Conservation (phyloP, 148 eudicot genomes). For the Limonium bicolor region DNA sequence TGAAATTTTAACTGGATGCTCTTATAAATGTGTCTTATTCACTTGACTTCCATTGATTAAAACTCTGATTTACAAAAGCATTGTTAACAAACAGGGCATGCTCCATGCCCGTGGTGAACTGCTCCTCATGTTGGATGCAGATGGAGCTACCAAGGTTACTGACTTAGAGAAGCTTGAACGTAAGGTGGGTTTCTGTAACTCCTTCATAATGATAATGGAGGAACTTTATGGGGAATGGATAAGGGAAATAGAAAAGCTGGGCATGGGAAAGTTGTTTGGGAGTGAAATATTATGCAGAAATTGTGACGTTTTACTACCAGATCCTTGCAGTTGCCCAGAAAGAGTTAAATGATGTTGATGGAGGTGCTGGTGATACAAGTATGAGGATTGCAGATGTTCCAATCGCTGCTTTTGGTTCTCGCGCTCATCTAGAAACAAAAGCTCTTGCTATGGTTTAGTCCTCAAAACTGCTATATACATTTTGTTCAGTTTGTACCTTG, state of each 20-base stretch:
- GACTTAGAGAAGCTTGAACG: conserved; percentile 93
- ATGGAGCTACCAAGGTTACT: conserved; percentile 90
- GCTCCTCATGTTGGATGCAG: conserved; percentile 97
- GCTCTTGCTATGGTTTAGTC: conserved; percentile 59
- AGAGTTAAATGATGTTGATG: conserved; percentile 16
- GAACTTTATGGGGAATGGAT: background rate
- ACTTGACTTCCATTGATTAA: conserved; percentile 29
- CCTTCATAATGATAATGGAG: background rate
- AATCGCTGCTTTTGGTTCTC: conserved; percentile 67
- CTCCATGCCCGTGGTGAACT: conserved; percentile 98
- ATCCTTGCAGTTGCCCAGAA: conserved; percentile 54
- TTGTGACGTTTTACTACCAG: conserved; percentile 38
- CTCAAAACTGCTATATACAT: background rate
- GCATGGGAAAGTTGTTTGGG: background rate
- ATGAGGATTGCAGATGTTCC: conserved; percentile 33
- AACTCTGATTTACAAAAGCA: conserved; percentile 62
- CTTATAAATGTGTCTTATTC: background rate
- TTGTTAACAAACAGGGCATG: conserved; percentile 95
- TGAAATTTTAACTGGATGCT: background rate
- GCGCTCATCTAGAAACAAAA: conserved; percentile 80
- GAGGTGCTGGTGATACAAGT: conserved; percentile 18
- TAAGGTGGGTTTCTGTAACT: conserved; percentile 36
- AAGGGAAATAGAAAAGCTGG: background rate
- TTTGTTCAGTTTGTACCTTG: conserved; percentile 1
- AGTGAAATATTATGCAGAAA: background rate